Base-by-base conservation (phyloP, 2,329 filamentous ascomycete genomes). In the Raffaelea deltoideospora region DNA sequence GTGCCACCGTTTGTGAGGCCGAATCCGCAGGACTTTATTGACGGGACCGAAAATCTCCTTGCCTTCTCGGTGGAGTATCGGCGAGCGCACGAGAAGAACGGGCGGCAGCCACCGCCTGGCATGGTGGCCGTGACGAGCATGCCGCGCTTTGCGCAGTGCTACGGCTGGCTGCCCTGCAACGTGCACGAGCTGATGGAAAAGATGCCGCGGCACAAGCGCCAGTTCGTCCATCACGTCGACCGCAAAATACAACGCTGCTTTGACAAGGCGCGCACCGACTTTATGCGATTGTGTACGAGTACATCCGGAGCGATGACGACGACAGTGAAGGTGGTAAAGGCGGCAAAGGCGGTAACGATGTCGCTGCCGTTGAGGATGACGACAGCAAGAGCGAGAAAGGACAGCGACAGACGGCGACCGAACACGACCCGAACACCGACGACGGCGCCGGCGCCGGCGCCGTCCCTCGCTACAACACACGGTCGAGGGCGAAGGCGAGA, bases 211-310 rank as follows among this genome's bases (percentile, higher is more conserved):
- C 19, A 3, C 3, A 36, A 33, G 10, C 37, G 33, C n/a, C 3
- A 10, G 24, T 19, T 24, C n/a, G 23, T 22, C 29, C 24, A n/a
- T 10, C 22, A 32, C 22, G 18, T 33, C 18, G 30, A 37, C 35
- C 30, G 17, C 23, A 37, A 37, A 22, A 22, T 11, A 13, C 23
- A 24, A 19, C 33, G 37, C 30, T 15, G 3, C 1, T 36, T 39
- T 21, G 37, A 39, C 33, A 3, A 23, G 29, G 19, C 22, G 15
- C 24, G 33, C 15, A 35, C 9, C n/a, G 37, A 39, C n/a, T 39
- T 35, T 33, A 29, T 33, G 33, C 22, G 3, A 39, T 39, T 21
- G 37, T 39, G 33, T 39, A 39, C 33, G 37, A 39, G 33, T 39
- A 39, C 29, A 33, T 39, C 10, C 28, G 23, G 2, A 29, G 33